Conservation (phyloP, 2,329 filamentous ascomycete species). For the Rachicladosporium sp. region DNA sequence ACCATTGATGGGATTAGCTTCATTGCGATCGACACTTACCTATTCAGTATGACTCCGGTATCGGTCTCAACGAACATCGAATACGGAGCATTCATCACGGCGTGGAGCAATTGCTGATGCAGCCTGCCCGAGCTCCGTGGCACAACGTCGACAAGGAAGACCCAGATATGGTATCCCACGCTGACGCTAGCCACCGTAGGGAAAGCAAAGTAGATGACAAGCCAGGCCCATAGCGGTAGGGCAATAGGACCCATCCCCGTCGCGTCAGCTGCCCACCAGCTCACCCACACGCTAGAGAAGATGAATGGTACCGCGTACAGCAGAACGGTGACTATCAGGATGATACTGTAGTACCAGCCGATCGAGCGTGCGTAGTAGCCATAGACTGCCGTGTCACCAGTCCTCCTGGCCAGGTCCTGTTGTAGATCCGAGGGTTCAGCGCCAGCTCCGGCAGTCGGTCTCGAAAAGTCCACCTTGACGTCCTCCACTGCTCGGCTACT, state of each 20-base stretch:
- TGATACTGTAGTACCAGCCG: conserved; percentile 17
- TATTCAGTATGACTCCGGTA: conserved; percentile 36
- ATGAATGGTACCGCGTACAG: conserved; percentile 28
- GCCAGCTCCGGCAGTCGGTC: background rate
- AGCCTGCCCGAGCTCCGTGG: conserved; percentile 10
- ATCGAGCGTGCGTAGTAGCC: conserved; percentile 16
- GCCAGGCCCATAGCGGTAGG: conserved; percentile 7
- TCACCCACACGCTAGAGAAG: conserved; percentile 34
- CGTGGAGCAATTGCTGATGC: conserved; percentile 10
- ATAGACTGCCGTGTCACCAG: conserved; percentile 31
- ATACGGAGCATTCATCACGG: conserved; percentile 20
- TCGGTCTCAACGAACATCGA: conserved; percentile 27
- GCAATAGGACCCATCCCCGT: background rate
- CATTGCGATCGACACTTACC: conserved; percentile 20
- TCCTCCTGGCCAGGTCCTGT: conserved; percentile 11
- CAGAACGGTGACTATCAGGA: conserved; percentile 15
- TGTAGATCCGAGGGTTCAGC: conserved; percentile 2
- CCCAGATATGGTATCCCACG: conserved; percentile 8
- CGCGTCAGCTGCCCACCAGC: conserved; percentile 34
- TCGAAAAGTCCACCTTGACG: too few species aligned
- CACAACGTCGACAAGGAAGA: conserved; percentile 10
- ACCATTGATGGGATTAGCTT: conserved; percentile 42
- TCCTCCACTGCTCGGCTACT: too few species aligned
- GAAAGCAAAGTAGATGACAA: conserved; percentile 7
- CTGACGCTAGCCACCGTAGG: conserved; percentile 8